Base-by-base conservation (phyloP, 2,329 filamentous ascomycete genomes). In the Orbilia brochopaga region DNA sequence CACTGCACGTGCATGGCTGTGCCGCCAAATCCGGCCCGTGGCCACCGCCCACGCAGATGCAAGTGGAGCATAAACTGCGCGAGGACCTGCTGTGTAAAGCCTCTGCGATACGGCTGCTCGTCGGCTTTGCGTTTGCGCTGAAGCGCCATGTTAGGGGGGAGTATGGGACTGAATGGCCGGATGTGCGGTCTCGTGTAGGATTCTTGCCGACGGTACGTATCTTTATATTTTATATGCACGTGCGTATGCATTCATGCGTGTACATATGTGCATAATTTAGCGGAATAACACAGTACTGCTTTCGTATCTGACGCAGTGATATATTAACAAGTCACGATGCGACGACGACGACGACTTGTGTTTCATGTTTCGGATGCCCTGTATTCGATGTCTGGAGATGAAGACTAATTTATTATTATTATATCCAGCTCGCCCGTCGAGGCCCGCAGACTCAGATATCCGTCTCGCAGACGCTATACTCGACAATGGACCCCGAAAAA, bases 111-210 rank as follows among this genome's bases (percentile, higher is more conserved):
- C 64, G 72, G 37, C 46, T 74, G 30, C 48, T 74, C 5, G 65
- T 70, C 1, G 72, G 72, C 1, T 74, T 74, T 56, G 65, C 61
- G 15, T 72, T 70, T 46, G 72, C 72, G 19, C 52, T 74, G 17
- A 74, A 74, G 27, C 72, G 62, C 17, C 72, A 74, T 40, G 52
- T 74, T 15, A 53, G 72, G 19, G 30, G 61, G 17, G 65, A 74
- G 46, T 74, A 70, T 63, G 72, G 72, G 4, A 74, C 66, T 27
- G 72, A 74, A 24, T 74, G 66, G 65, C 60, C 66, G 21, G 72
- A 74, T 58, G 57, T 74, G 35, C 61, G 65, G 30, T 61, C 61
- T 2, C 46, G 66, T 27, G 56, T 74, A 32, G 72, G 72, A 19
- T 74, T 62, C 55, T 51, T 74, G 37, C 72, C 72, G 24, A 74